Base-by-base conservation (phyloP, 2,329 filamentous ascomycete genomes). In the Aaosphaeria pasadenensis region DNA sequence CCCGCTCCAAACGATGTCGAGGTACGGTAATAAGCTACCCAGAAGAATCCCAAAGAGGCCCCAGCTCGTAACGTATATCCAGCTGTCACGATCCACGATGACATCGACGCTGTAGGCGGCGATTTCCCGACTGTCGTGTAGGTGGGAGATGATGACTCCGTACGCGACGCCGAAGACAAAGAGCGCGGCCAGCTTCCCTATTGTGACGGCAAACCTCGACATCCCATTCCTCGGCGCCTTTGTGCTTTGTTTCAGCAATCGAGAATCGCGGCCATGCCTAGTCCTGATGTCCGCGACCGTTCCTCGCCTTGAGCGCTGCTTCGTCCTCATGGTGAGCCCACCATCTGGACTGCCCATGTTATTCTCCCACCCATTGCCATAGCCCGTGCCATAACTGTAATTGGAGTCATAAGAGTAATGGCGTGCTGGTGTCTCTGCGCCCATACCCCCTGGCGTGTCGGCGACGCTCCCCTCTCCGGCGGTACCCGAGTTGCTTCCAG, bases 81-180 rank as follows among this genome's bases (percentile, higher is more conserved):
- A 86, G 64, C 69, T 74, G 54, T 74, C 72, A 30, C 77, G 73
- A 51, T 82, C 73, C 31, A 84, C 71, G 33, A 76, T 76, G 17
- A 24, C 17, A 47, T 79, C 77, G 42, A 87, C 74, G 46, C 82
- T 78, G 32, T 89, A 79, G 0, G 84, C 80, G 0, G 81, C 79
- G 43, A 90, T 74, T 41, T 80, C 77, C 54, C 84, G 78, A 44
- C 84, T 82, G 53, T 86, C 83, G 58, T 92, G 90, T 40, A 97
- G 75, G 64, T 89, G 85, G 17, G 87, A 85, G 36, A 96, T 86
- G 38, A 96, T 77, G 1, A 87, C 75, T 1, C 92, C 92, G 68
- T 96, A 97, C 11, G 86, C 82, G 45, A 92, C 78, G 1, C 94
- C 94, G 35, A 96, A 84, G 0, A 79, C 72, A 62, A 94, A 94